These are phyloP conservation scores for Tylopilus vinaceipallidus DNA, from an alignment of 768 basidiomycete genomes.

Conservation along the genomic window DNA sequence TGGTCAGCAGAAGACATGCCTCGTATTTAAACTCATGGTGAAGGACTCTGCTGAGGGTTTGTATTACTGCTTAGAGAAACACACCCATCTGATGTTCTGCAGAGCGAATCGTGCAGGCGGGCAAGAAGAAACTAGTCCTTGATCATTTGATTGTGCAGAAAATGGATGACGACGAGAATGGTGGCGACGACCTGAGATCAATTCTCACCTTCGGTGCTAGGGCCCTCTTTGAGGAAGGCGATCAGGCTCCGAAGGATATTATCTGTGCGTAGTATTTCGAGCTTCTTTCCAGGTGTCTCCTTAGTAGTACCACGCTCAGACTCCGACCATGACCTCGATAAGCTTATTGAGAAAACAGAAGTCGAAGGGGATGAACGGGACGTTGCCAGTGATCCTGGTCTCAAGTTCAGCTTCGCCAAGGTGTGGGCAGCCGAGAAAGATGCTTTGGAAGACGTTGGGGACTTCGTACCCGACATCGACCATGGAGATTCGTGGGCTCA, in stretches of 20 bases:
- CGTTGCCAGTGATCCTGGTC: conserved; percentile 45
- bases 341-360: conserved; percentile 84
- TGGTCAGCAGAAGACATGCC: conserved; percentile 91
- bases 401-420: conserved; percentile 85
- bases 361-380: conserved; percentile 60
- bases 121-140: conserved; percentile 93
- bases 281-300: not conserved
- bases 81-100: conserved; percentile 7
- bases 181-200: conserved; percentile 77
- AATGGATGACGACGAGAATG: conserved; percentile 83
- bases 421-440: conserved; percentile 86
- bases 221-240: conserved; percentile 72
- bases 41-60: conserved; percentile 90
- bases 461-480: conserved; percentile 44
- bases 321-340: conserved; percentile 78
- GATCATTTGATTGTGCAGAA: conserved; percentile 96
- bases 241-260: conserved; percentile 60
- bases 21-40: conserved; percentile 95
- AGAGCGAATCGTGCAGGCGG: conserved; percentile 90
- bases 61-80: conserved; percentile 2
- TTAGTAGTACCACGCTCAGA: conserved; percentile 46
- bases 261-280: conserved; percentile 46
- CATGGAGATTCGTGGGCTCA: conserved; percentile 81
- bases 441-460: conserved; percentile 62
- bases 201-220: conserved; percentile 89